Conservation (phyloP, 2,329 filamentous ascomycete species). For the Aspergillus candidus region DNA sequence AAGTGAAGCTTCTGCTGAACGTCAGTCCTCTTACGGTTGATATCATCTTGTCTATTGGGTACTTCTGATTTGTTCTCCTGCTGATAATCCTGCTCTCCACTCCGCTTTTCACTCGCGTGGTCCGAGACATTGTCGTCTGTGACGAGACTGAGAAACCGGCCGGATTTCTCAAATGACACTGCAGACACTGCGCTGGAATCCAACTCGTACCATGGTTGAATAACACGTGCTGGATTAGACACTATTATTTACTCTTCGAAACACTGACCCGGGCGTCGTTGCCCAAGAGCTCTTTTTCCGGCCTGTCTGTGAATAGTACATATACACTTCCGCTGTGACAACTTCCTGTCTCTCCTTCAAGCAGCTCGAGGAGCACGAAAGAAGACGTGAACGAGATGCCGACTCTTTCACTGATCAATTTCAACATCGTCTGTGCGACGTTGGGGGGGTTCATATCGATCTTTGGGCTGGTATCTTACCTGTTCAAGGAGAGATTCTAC, state of each 20-base stretch:
- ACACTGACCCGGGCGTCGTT: not conserved
- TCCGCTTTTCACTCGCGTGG: too few species aligned
- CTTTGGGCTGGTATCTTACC: conserved; percentile 85
- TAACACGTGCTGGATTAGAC: conserved; percentile 27
- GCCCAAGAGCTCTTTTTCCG: too few species aligned
- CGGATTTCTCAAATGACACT: conserved; percentile 14
- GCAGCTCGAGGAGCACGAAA: not conserved
- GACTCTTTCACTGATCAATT: conserved; percentile 61
- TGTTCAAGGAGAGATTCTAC: conserved; percentile 85
- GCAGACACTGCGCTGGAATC: conserved; percentile 1
- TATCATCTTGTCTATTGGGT: too few species aligned
- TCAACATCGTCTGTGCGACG: conserved; percentile 76
- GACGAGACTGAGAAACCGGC: too few species aligned
- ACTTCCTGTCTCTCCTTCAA: not conserved
- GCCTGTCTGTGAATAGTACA: too few species aligned
- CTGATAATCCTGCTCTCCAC: too few species aligned
- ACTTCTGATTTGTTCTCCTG: too few species aligned
- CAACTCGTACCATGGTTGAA: conserved; percentile 30
- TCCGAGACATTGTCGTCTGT: too few species aligned
- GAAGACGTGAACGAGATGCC: conserved; percentile 45
- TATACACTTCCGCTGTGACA: not conserved
- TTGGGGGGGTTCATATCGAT: conserved; percentile 81
- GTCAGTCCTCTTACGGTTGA: too few species aligned
- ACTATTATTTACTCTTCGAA: not conserved
- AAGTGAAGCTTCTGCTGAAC: not conserved